Conservation (phyloP, 31 red algal species). For the Porphyra umbilicalis region DNA sequence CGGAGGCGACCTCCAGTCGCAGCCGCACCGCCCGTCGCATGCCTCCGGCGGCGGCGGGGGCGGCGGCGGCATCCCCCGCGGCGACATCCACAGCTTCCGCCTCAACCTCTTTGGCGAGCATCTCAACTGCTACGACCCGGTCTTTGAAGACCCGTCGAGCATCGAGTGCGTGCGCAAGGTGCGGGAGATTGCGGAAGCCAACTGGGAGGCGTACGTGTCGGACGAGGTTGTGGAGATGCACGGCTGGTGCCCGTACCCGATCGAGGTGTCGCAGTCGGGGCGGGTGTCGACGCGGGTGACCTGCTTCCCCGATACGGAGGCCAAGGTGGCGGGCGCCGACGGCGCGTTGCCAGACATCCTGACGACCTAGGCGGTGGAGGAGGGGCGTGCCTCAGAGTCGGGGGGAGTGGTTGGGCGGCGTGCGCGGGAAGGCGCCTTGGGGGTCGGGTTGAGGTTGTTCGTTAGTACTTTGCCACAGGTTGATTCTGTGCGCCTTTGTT, state of each 20-base stretch:
- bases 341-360: background rate
- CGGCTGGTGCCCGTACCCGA: background rate
- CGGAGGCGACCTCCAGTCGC: background rate
- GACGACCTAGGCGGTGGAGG: background rate
- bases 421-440: too few species aligned
- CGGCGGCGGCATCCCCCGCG: slow-evolving; percentile 29
- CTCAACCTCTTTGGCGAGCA: slow-evolving; percentile 56
- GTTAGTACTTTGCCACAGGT: too few species aligned
- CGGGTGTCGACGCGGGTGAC: background rate
- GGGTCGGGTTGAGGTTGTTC: too few species aligned
- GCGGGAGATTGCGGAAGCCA: slow-evolving; percentile 33
- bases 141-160: slow-evolving; percentile 43
- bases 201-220: slow-evolving; percentile 44
- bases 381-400: too few species aligned
- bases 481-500: too few species aligned
- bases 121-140: slow-evolving; percentile 34
- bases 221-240: slow-evolving; percentile 17
- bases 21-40: background rate
- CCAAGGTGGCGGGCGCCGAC: background rate
- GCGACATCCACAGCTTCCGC: slow-evolving; percentile 68
- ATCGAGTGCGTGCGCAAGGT: slow-evolving; percentile 38
- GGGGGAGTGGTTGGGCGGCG: too few species aligned
- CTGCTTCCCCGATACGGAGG: slow-evolving; percentile 3
- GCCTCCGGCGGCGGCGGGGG: slow-evolving; percentile 8
- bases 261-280: background rate